Base-by-base conservation (phyloP, 2,329 filamentous ascomycete species). In the Penicillium fuscoglaucum region DNA sequence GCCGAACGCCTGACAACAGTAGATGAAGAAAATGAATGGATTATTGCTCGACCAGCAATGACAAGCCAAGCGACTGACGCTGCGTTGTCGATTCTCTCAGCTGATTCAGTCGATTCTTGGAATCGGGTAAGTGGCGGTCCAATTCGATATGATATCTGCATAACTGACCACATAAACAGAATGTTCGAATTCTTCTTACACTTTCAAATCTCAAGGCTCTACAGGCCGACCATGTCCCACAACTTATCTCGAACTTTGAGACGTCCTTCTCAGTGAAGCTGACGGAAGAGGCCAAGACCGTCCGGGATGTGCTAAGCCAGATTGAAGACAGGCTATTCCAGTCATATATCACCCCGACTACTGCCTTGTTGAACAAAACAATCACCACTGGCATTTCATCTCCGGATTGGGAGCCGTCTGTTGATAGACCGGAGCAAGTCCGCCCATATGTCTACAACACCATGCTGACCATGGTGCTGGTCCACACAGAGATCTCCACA, bases 181-280 rank as follows among this genome's bases (percentile, higher is more conserved):
- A 93, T 66, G 87, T 96, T 50, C 91, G 95, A 63, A 93, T 97
- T 83, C 88, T 99, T 43, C 81, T 99, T 52, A 99, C 95, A 1
- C 83, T 99, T 28, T 95, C 90, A 71, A 99, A 99, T 73, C 86
- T 99, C 59, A 89, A 93, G 70, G 84, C 89, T 26, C 85, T 99
- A 39, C 89, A 91, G 58, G 83, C 87, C 26, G 87, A 95, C 61
- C 85, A 93, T 33, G 90, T 98, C 1, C 93, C 93, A 0, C 87
- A 88, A 66, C 84, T 99, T n/a, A 90, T 96, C 71, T 85, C 89
- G 5, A 90, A 95, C 70, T 99, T 98, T 70, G 95, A 99, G 73
- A 92, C 90, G 50, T 86, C 91, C 55, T 99, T 99, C 76, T 92
- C 90, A 1, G 91, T 98, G 62, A 96, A 96, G 71, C 84, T 99